These are phyloP conservation scores for Drechmeria coniospora DNA, from an alignment of 2,329 filamentous ascomycete species.

Conservation along the genomic window DNA sequence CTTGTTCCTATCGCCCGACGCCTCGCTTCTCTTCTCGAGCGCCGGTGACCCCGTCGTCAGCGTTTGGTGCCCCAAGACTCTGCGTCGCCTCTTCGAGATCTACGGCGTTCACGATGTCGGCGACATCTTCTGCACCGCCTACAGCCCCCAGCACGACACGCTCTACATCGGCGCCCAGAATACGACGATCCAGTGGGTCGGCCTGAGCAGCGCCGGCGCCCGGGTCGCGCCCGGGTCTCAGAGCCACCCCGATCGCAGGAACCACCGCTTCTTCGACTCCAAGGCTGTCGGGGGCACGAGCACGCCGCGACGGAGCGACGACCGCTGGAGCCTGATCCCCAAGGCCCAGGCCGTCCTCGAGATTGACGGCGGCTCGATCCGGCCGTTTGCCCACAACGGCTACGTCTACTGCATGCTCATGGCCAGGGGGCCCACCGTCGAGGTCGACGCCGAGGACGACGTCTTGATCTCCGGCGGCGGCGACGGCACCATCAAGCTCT, in stretches of 20 bases:
- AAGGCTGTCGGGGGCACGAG: slow-evolving; percentile 67
- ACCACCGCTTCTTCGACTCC: slow-evolving; percentile 88
- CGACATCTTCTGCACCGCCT: slow-evolving; percentile 90
- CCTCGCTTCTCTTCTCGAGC: slow-evolving; percentile 71
- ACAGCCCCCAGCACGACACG: slow-evolving; percentile 63
- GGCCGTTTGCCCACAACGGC: slow-evolving; percentile 83
- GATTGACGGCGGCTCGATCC: slow-evolving; percentile 65
- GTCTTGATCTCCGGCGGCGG: slow-evolving; percentile 82
- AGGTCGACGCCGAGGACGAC: slow-evolving; percentile 59
- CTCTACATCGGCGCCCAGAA: slow-evolving; percentile 91
- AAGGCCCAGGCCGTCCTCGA: slow-evolving; percentile 48
- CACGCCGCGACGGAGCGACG: slow-evolving; percentile 55
- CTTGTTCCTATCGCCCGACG: slow-evolving; percentile 63
- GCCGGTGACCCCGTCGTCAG: slow-evolving; percentile 90
- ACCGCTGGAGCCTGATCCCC: slow-evolving; percentile 39
- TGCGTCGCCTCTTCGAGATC: slow-evolving; percentile 70
- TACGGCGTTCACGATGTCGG: slow-evolving; percentile 90
- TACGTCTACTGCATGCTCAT: slow-evolving; percentile 96
- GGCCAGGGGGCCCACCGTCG: slow-evolving; percentile 49
- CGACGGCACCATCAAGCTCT: slow-evolving; percentile 90
- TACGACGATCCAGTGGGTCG: slow-evolving; percentile 87
- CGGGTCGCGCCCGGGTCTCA: slow-evolving; percentile 46
- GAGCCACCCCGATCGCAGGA: slow-evolving; percentile 59
- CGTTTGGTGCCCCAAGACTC: slow-evolving; percentile 70
- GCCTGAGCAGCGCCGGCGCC: slow-evolving; percentile 47